Percentiles rank a stretch among this genome's conserved stretches.
Evolutionary conservation across 805 yeast species (phyloP).

Genomic region (Starmerella stigmatis): DNA sequence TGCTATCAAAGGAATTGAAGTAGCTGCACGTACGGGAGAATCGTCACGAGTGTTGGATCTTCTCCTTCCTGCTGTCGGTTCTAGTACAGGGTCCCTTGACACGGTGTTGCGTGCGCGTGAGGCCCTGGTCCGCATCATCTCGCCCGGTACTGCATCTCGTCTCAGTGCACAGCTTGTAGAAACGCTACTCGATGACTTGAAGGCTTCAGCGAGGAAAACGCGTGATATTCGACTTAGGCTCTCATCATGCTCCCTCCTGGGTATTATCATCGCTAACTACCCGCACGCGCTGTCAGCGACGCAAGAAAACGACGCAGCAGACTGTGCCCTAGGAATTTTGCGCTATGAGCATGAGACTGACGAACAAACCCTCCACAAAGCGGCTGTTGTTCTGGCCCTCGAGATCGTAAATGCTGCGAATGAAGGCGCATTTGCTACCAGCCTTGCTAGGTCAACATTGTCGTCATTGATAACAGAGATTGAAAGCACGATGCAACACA

Average conservation of each 20-base stretch:
- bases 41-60: conserved; percentile 7
- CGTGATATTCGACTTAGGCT: conserved; percentile 56
- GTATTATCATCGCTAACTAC: conserved; percentile 51
- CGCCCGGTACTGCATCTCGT: conserved; percentile 25
- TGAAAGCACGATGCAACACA: neutral
- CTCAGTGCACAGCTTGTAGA: conserved; percentile 34
- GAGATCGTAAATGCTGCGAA: conserved; percentile 27
- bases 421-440: conserved; percentile 22
- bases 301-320: conserved; percentile 49
- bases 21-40: conserved; percentile 19
- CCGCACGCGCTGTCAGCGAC: conserved; percentile 41
- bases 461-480: conserved; percentile 6
- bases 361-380: conserved; percentile 48
- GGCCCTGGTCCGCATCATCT: conserved; percentile 51
- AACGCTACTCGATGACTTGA: conserved; percentile 12
- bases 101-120: conserved; percentile 75
- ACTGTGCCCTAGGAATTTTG: conserved; percentile 67
- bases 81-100: conserved; percentile 38
- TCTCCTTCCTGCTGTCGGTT: conserved; percentile 1
- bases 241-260: conserved; percentile 83
- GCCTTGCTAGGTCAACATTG: conserved; percentile 11
- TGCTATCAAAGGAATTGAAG: conserved; percentile 66
- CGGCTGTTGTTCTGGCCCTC: conserved; percentile 57
- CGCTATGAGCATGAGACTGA: conserved; percentile 47
- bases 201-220: conserved; percentile 11